Percentiles rank a stretch among this genome's conserved stretches.
phyloP scores from a whole-genome alignment of 108 stramenopile species.

The Conticribra guillardii region DNA sequence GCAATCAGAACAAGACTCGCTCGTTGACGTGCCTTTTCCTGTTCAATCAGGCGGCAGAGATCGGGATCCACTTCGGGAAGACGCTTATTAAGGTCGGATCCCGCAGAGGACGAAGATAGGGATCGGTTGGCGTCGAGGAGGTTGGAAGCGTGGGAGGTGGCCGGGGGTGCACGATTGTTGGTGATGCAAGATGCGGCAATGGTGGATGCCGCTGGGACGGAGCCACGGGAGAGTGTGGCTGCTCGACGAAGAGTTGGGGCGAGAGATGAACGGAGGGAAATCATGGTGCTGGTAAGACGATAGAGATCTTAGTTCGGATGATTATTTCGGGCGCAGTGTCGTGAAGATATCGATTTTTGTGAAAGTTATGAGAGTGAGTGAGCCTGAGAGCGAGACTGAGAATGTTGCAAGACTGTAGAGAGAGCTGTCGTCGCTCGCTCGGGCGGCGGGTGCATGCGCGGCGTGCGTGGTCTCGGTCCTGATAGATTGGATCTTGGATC shows the following conservation, averaged over 20 bases:
- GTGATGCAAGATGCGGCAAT: slow-evolving; percentile 11
- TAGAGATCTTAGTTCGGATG: no score
- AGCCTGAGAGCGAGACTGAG: no score
- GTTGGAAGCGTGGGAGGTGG: neutral
- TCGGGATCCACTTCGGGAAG: slow-evolving; percentile 94
- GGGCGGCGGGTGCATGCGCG: no score
- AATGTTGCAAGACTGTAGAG: no score
- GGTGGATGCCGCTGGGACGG: slow-evolving; percentile 12
- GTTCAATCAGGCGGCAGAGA: slow-evolving; percentile 89
- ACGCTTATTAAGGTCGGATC: slow-evolving; percentile 77
- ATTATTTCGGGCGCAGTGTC: no score
- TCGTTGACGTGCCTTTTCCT: slow-evolving; percentile 93
- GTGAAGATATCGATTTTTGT: no score
- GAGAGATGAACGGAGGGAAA: slow-evolving; percentile 41
- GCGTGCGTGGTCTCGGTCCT: no score
- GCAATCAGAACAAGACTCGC: slow-evolving; percentile 93
- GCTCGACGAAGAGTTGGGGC: slow-evolving; percentile 48
- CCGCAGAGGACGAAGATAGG: slow-evolving; percentile 40
- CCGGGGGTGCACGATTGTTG: neutral
- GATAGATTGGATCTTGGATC: no score
- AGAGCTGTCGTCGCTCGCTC: no score
- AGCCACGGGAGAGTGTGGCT: slow-evolving; percentile 9
- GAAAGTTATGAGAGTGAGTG: no score
- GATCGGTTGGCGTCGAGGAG: neutral
- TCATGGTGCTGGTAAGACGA: slow-evolving; percentile 29